A percentile compares a stretch with the other conserved stretches of the same genome.
These are phyloP conservation scores for Paulownia fortunei DNA, from an alignment of 257 asterid genomes.

Conservation along the genomic window DNA sequence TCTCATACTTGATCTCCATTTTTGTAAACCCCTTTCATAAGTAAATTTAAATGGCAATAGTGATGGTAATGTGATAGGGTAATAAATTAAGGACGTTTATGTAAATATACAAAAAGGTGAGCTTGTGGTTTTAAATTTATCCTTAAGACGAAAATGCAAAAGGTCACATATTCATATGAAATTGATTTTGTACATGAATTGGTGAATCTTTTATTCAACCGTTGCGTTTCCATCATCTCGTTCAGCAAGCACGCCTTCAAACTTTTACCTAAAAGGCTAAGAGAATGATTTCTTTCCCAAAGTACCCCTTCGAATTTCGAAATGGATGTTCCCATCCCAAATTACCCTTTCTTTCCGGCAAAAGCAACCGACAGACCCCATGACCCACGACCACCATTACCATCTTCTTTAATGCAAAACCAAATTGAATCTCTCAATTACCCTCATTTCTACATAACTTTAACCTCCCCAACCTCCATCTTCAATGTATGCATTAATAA, in stretches of 20 bases:
- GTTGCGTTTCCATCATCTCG: constrained; percentile 29
- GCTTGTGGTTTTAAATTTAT: too few species aligned
- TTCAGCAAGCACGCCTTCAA: constrained; percentile 33
- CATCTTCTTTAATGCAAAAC: neutral
- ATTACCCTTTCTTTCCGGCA: constrained; percentile 35
- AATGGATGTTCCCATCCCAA: constrained; percentile 16
- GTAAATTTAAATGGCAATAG: neutral
- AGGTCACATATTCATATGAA: too few species aligned
- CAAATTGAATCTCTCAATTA: neutral
- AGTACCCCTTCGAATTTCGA: constrained; percentile 33
- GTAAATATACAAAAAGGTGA: neutral
- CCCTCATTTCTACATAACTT: neutral
- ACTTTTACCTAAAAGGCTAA: constrained; percentile 25
- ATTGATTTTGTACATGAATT: neutral
- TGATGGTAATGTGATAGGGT: too few species aligned
- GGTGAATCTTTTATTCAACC: neutral
- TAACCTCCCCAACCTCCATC: neutral
- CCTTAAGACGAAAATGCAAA: too few species aligned
- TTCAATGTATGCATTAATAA: too few species aligned
- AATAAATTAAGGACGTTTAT: neutral
- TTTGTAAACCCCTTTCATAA: too few species aligned
- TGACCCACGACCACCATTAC: neutral
- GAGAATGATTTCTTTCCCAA: constrained; percentile 25
- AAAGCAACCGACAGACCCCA: constrained; percentile 41
- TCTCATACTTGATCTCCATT: too few species aligned